phyloP scores from a whole-genome alignment of 768 basidiomycete genomes.

The Leccinum broughii region DNA sequence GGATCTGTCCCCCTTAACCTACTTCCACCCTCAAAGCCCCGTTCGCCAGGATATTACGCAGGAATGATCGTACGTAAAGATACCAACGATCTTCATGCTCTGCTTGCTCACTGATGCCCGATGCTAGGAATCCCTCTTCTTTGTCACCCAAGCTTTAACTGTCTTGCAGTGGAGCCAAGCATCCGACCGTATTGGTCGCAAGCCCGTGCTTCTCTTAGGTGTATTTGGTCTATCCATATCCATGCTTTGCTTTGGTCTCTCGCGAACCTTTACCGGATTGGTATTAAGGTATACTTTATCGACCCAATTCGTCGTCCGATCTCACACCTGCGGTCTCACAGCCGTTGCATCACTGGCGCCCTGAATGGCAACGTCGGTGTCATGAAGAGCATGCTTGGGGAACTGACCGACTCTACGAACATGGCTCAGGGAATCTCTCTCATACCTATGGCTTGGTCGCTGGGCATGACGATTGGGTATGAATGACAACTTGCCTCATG shows the following conservation, averaged over 20 bases:
- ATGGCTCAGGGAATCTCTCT: constrained; percentile 40
- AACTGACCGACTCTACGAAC: constrained; percentile 64
- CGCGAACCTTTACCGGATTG: constrained; percentile 54
- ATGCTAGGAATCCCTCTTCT: constrained; percentile 47
- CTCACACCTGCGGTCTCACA: constrained; percentile 14
- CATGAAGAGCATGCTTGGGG: constrained; percentile 71
- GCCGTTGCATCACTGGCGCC: constrained; percentile 65
- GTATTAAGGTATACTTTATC: constrained; percentile 50
- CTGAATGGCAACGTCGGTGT: constrained; percentile 65
- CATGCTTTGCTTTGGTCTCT: constrained; percentile 64
- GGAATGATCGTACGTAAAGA: constrained; percentile 45
- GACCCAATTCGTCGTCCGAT: neutral
- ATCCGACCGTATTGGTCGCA: constrained; percentile 48
- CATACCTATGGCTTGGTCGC: constrained; percentile 37
- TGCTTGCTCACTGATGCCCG: constrained; percentile 1
- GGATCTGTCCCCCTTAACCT: neutral
- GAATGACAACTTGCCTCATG: neutral
- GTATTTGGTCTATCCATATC: constrained; percentile 44
- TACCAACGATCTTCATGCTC: neutral
- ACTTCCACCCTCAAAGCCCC: neutral
- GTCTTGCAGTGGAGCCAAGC: constrained; percentile 48
- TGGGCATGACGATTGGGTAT: constrained; percentile 38
- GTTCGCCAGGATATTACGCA: constrained; percentile 46
- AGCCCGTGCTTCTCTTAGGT: constrained; percentile 47
- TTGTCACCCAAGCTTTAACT: constrained; percentile 45